Base-by-base conservation (phyloP, 1,284 basidiomycete species). In the Sporisorium sorghi region DNA sequence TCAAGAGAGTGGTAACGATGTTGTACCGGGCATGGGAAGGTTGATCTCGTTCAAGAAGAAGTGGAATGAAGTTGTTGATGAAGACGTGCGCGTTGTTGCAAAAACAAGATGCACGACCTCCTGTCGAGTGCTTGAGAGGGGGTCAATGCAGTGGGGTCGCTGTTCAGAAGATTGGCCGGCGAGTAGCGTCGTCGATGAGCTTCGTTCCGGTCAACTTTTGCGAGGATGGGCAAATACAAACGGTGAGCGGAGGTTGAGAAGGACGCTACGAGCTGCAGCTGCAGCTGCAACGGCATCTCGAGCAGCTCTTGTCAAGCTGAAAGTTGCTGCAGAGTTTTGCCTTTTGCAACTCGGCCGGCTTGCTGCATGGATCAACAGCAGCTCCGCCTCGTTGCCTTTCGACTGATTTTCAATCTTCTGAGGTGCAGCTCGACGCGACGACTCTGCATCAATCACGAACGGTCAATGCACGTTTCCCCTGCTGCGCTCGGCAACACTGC, bases 321-420 rank as follows among this genome's bases (percentile, higher is more conserved):
- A 3, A 12, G n/a, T 19, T 40, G 14, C 37, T 53, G 52, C 52
- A 60, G 58, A 51, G 58, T 59, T 59, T 43, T 48, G 49, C n/a
- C 24, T n/a, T 21, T 9, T 28, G 14, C 17, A 46, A 47, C 28
- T 47, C 44, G 44, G 44, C 44, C 30, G 44, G 26, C 1, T 15
- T 5, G 19, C 12, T 48, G 58, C 58, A 54, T 49, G 35, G 46
- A 58, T 9, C 21, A 15, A 30, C 17, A 30, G 44, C 44, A n/a
- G 44, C 12, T 6, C 19, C 44, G 26, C 26, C 44, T 30, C 44
- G 26, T 47, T 47, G 44, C 26, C 23, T 14, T 14, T 6, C n/a
- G 15, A 37, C 35, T 37, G 2, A 30, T 19, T 3, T 24, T 44
- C 24, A 6, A 44, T 15, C 43, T 26, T 26, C 21, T n/a, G 21